A percentile compares a stretch with the other conserved stretches of the same genome.
These are phyloP conservation scores for Ajuga reptans DNA, from an alignment of 305 asterid genomes.

Conservation along the genomic window DNA sequence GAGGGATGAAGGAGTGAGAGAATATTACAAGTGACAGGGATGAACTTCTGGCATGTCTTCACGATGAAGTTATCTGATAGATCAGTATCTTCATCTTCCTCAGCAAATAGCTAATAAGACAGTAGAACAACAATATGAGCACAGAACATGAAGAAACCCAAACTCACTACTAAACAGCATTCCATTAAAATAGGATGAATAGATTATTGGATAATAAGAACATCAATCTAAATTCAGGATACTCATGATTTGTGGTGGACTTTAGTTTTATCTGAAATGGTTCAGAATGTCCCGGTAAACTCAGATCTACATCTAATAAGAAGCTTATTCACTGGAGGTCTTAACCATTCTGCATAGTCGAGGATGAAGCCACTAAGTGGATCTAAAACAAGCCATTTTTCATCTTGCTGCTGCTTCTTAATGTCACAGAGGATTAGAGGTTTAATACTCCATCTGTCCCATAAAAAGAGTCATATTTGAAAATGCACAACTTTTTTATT, in stretches of 20 bases:
- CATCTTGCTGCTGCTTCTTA: conserved; percentile 2
- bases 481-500: too few relatives aligned
- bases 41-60: conserved; percentile 93
- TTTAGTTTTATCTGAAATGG: background rate
- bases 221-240: background rate
- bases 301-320: background rate
- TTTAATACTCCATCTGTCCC: too few relatives aligned
- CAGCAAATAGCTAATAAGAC: conserved; percentile 57
- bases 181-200: background rate
- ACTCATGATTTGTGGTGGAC: background rate
- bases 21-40: conserved; percentile 78
- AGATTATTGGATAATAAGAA: background rate
- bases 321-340: background rate
- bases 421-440: background rate
- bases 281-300: background rate
- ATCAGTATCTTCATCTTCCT: conserved; percentile 72
- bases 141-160: background rate
- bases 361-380: background rate
- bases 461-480: too few relatives aligned
- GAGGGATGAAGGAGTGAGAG: conserved; percentile 19
- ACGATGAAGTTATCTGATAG: conserved; percentile 87
- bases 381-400: background rate
- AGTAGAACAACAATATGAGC: conserved; percentile 18
- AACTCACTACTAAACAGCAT: background rate
- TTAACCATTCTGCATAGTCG: background rate